These are phyloP conservation scores for Alternaria triticina DNA, from an alignment of 2,329 filamentous ascomycete genomes.

Conservation along the genomic window DNA sequence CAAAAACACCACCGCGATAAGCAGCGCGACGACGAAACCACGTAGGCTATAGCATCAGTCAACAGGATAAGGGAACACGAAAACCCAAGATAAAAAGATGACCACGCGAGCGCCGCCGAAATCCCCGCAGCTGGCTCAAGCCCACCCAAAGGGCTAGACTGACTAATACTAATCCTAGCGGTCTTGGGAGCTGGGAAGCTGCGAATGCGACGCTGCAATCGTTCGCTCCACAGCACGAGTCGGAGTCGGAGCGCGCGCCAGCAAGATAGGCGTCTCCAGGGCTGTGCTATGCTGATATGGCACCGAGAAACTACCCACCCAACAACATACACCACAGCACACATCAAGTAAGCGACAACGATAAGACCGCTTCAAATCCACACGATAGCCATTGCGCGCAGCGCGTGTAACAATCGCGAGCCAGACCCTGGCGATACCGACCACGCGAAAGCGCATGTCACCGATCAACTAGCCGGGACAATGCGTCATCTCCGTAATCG, in stretches of 20 bases:
- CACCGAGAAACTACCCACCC: not conserved
- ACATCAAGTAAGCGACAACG: not conserved
- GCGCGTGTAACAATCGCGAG: not conserved
- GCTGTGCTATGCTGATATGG: not conserved
- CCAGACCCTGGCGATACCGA: not conserved
- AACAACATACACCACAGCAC: not conserved
- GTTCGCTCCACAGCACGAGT: slow-evolving; percentile 7
- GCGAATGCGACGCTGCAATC: slow-evolving; percentile 10
- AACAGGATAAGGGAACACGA: not conserved
- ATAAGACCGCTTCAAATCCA: not conserved
- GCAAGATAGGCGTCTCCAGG: not conserved
- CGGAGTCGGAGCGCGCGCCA: not conserved
- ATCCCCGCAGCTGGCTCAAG: slow-evolving; percentile 2
- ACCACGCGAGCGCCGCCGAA: not conserved
- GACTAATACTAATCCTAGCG: not conserved
- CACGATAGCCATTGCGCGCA: not conserved
- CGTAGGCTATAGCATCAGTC: not conserved
- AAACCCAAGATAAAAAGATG: not conserved
- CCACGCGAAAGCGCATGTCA: slow-evolving; percentile 3
- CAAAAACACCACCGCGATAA: not conserved
- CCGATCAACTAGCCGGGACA: not conserved
- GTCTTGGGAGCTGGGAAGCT: not conserved
- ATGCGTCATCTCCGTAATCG: slow-evolving; percentile 13
- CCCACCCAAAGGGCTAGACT: slow-evolving; percentile 8
- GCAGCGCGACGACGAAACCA: no score